phyloP scores from a whole-genome alignment of 192 early-diverging fungal species.

The Powellomyces hirtus region DNA sequence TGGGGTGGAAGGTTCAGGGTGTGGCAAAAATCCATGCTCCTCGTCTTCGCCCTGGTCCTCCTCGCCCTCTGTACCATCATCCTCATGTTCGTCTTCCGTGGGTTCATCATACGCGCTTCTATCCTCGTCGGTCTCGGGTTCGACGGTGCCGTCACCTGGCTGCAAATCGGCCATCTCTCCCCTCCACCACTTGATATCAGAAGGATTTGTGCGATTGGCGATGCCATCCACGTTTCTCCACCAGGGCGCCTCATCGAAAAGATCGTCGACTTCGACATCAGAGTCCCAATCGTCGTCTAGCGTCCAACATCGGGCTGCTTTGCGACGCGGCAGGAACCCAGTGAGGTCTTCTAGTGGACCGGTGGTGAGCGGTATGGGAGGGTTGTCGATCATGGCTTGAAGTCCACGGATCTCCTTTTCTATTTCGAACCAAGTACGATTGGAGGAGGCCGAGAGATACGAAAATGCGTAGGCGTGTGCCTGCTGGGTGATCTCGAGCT shows the following conservation, averaged over 20 bases:
- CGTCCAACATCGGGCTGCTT: constrained; percentile 40
- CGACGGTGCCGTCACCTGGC: neutral
- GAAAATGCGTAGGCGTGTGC: constrained; percentile 40
- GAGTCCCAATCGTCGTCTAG: constrained; percentile 52
- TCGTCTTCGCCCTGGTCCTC: constrained; percentile 2
- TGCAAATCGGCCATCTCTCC: neutral
- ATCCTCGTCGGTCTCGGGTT: neutral
- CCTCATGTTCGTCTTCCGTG: neutral
- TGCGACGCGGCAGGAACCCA: constrained; percentile 20
- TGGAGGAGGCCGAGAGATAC: constrained; percentile 35
- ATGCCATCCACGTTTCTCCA: neutral
- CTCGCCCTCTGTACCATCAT: neutral
- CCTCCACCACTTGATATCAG: neutral
- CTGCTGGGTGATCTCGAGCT: constrained; percentile 39
- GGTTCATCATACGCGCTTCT: neutral
- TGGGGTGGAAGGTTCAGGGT: neutral
- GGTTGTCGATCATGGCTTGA: constrained; percentile 34
- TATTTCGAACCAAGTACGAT: constrained; percentile 35
- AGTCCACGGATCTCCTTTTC: constrained; percentile 46
- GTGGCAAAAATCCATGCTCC: too few species aligned
- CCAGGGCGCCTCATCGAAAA: constrained; percentile 1
- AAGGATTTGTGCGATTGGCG: neutral
- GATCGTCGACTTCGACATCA: constrained; percentile 42
- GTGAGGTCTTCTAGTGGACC: constrained; percentile 17
- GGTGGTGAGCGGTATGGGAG: constrained; percentile 25